A percentile compares a stretch with the other conserved stretches of the same genome.
phyloP scores from a whole-genome alignment of 2,329 filamentous ascomycete species.

The Sporothrix inflata region DNA sequence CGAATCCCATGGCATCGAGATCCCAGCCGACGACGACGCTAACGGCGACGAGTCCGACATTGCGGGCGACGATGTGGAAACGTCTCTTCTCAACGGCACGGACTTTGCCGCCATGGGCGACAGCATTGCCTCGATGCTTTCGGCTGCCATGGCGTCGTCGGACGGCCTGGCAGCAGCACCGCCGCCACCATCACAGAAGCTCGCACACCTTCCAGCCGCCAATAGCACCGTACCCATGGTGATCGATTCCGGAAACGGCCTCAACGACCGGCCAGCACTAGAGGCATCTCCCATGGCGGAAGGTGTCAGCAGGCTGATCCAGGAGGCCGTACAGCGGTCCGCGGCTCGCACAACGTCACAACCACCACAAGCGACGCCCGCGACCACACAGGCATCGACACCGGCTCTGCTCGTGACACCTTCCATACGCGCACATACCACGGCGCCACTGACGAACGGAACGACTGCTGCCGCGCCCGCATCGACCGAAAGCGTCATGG shows the following conservation, averaged over 20 bases:
- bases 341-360: slow-evolving; percentile 15
- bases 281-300: slow-evolving; percentile 22
- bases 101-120: slow-evolving; percentile 19
- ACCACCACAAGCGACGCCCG: neutral
- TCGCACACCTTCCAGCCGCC: neutral
- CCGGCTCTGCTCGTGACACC: neutral
- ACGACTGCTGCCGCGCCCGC: slow-evolving; percentile 4
- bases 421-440: slow-evolving; percentile 3
- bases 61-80: neutral
- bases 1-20: slow-evolving; percentile 45
- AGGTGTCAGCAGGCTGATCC: slow-evolving; percentile 34
- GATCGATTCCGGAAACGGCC: neutral
- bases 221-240: neutral
- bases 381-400: neutral
- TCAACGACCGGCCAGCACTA: neutral
- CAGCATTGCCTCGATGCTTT: slow-evolving; percentile 31
- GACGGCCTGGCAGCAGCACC: neutral
- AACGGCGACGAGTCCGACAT: slow-evolving; percentile 33
- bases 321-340: slow-evolving; percentile 35
- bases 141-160: slow-evolving; percentile 26
- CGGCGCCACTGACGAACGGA: neutral
- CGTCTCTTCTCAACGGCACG: neutral
- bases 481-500: slow-evolving; percentile 28
- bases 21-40: slow-evolving; percentile 42
- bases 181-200: neutral